Base-by-base conservation (phyloP, 2,329 filamentous ascomycete genomes). In the Fonsecaea pedrosoi region DNA sequence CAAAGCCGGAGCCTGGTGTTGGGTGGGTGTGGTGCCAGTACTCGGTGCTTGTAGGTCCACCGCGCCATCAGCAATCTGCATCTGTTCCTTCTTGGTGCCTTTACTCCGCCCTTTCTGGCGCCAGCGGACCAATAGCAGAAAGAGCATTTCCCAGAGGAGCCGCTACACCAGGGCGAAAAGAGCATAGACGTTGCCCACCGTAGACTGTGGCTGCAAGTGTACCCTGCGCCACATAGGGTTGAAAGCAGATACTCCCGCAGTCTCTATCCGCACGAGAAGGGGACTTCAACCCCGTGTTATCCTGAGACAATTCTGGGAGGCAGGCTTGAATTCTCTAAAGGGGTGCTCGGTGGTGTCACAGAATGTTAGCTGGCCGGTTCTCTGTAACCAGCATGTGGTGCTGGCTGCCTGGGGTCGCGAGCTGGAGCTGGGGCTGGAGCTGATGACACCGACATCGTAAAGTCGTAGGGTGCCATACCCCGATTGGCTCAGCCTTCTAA, bases 401-500 rank as follows among this genome's bases (percentile, higher is more conserved):
- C 18, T 25, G 2, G 45, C 18, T 25, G 25, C 25, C 25, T 25
- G 2, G 25, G 25, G 25, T 25, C 2, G 25, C 25, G 42, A 4
- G 10, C 18, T 15, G 6, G 21, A 25, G 8, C 8, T 15, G 6
- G 21, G 13, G 8, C 8, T 18, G 45, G 21, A 50, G 45, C 9
- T 50, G 45, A 18, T 50, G 15, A 12, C 25, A 18, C 45, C 45
- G 12, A 25, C 45, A 50, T 10, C 45, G 45, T 7, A 50, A 48
- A 25, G 18, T 25, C 45, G 45, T 9, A 15, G 45, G 18, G 18
- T 25, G 18, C 18, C 9, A 10, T 50, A 10, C 9, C 9, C 45
- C 12, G 45, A 50, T 50, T 4, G 21, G 45, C 59, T 61, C 59
- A 61, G 59, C 59, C 59, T 61, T 60, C 53, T 21, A 61, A 61